Evolutionary conservation across 164 flowering plant genomes (phyloP).

Genomic region (Umbilicus rupestris): DNA sequence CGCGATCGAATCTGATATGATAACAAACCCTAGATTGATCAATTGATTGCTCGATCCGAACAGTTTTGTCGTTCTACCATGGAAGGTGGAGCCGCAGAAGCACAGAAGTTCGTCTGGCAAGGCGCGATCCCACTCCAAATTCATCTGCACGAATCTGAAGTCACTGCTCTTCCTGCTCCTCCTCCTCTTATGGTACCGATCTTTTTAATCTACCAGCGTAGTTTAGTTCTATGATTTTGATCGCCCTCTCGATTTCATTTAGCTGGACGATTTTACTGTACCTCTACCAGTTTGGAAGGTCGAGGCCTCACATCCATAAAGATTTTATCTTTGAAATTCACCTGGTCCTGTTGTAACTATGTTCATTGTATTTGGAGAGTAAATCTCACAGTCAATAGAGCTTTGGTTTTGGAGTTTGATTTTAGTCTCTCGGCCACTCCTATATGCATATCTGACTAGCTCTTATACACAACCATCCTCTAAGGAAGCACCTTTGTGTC

Average conservation of each 20-base stretch:
- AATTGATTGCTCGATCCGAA: not conserved
- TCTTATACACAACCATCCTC: no score
- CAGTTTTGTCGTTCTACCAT: not conserved
- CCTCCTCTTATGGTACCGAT: constrained; percentile 51
- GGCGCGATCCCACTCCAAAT: constrained; percentile 92
- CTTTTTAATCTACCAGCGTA: not conserved
- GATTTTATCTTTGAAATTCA: no score
- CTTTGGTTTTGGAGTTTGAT: not conserved
- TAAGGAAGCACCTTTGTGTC: no score
- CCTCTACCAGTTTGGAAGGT: no score
- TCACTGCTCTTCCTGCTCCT: constrained; percentile 84
- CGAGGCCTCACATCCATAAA: no score
- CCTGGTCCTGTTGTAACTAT: no score
- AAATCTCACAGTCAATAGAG: no score
- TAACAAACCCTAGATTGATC: not conserved
- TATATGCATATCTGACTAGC: no score
- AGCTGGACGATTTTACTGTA: not conserved
- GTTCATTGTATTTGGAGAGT: no score
- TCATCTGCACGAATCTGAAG: constrained; percentile 91
- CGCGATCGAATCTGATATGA: not conserved
- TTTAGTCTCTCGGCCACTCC: not conserved
- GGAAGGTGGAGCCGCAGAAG: constrained; percentile 28
- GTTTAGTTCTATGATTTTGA: not conserved
- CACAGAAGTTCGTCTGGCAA: constrained; percentile 69
- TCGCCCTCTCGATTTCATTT: not conserved